Evolutionary conservation across 2,329 filamentous ascomycete genomes (phyloP), one percentile per base, ranked within the genome.

Genomic region (Gaeumannomyces tritici): DNA sequence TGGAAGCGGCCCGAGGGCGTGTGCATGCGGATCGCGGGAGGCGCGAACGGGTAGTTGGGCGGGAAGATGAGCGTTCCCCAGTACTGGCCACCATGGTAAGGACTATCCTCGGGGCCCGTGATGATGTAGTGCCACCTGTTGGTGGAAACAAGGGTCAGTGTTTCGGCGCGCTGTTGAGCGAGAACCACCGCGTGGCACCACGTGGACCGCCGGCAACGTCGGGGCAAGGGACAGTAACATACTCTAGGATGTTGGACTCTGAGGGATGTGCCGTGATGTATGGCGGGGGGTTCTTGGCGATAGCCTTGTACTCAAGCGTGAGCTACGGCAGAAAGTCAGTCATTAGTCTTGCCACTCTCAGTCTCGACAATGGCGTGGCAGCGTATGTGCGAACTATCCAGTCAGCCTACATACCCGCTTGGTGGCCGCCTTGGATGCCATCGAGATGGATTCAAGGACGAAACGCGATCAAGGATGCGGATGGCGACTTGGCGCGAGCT

Each of bases 1-100:
- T 96, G 91, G 78, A 99, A 99, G 71, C 95, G 90, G 64, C 95
- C 95, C 15, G 89, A 93, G 1, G 95, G 95, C 0, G 95, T 99
- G 80, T 98, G 95, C 95, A 99, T 99, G 72, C 93, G 91, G 75
- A 99, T 99, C 2, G 95, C 92, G 5, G 95, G 95, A 35, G 95
- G 95, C 15, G 93, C 93, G 76, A 97, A 99, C 29, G 95, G 95
- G 74, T 99, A 99, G 79, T 97, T 93, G 11, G 93, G 85, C 21
- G 95, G 95, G 75, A 99, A 99, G 67, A 96, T 88, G 60, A 99
- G 82, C 1, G 93, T 97, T 59, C 95, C 95, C 95, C 95, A 99
- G 80, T 98, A 99, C 75, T 99, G 95, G 57, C 95, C 95, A 71
- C 88, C 87, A 70, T 96, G 86, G 74, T 99, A 99, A 2, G 95